phyloP scores from a whole-genome alignment of 1,139 yeast genomes.

The Suhomyces kunorum region DNA sequence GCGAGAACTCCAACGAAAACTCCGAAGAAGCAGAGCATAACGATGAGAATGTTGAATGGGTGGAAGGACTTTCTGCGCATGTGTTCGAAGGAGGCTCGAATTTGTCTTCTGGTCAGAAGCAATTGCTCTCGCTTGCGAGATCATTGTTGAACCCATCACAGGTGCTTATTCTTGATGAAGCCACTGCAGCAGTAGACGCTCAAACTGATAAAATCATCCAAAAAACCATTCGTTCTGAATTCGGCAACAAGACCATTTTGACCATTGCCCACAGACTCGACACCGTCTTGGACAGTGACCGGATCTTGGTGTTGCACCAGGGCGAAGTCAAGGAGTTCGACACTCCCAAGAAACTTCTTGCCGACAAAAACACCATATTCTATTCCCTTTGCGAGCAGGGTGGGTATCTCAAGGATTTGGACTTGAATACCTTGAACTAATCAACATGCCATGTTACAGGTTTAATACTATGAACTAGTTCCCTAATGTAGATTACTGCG shows the following conservation, averaged over 20 bases:
- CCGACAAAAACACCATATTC: slow-evolving; percentile 27
- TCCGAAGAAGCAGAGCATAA: slow-evolving; percentile 16
- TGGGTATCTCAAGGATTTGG: slow-evolving; percentile 21
- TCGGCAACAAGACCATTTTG: slow-evolving; percentile 35
- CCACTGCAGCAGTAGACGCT: slow-evolving; percentile 42
- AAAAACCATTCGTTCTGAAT: slow-evolving; percentile 34
- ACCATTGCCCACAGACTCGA: slow-evolving; percentile 43
- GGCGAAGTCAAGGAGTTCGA: slow-evolving; percentile 38
- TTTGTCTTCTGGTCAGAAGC: slow-evolving; percentile 41
- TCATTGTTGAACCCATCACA: slow-evolving; percentile 36
- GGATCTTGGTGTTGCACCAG: slow-evolving; percentile 33
- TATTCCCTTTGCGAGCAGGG: slow-evolving; percentile 37
- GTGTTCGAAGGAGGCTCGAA: slow-evolving; percentile 38
- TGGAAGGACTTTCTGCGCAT: slow-evolving; percentile 22
- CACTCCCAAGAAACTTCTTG: slow-evolving; percentile 30
- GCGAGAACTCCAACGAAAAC: slow-evolving; percentile 10
- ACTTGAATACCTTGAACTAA: slow-evolving; percentile 5
- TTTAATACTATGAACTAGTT: not conserved
- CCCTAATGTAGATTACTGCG: too few species aligned
- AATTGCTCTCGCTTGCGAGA: slow-evolving; percentile 40
- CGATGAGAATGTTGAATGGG: slow-evolving; percentile 13
- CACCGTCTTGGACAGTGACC: slow-evolving; percentile 39
- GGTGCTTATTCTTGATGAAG: slow-evolving; percentile 39
- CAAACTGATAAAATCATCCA: slow-evolving; percentile 40
- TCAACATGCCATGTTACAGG: not conserved